Conservation (phyloP, 108 stramenopile species). For the Nitzschia palea region DNA sequence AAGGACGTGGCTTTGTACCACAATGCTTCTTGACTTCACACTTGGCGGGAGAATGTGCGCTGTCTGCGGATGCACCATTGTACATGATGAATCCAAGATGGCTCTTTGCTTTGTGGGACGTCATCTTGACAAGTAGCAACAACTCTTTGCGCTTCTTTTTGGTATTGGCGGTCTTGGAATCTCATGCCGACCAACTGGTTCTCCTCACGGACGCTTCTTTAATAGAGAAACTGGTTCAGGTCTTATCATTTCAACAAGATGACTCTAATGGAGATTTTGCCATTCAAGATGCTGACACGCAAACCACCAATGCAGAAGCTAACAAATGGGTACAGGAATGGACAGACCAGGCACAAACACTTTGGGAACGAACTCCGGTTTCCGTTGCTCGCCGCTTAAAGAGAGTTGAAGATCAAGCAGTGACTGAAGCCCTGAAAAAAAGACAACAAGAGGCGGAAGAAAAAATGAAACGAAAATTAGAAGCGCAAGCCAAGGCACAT, state of each 20-base stretch:
- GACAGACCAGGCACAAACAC: constrained; percentile 44
- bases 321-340: constrained; percentile 53
- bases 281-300: constrained; percentile 25
- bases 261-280: constrained; percentile 23
- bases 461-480: constrained; percentile 48
- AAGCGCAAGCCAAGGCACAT: constrained; percentile 64
- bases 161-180: constrained; percentile 69
- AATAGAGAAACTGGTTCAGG: constrained; percentile 43
- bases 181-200: constrained; percentile 60
- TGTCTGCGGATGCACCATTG: neutral
- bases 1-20: constrained; percentile 24
- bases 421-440: constrained; percentile 45
- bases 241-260: constrained; percentile 47
- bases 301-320: constrained; percentile 24
- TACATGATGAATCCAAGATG: constrained; percentile 44
- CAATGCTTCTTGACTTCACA: constrained; percentile 55
- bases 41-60: constrained; percentile 71
- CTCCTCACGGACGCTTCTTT: constrained; percentile 74
- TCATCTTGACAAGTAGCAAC: constrained; percentile 56
- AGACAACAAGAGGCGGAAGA: constrained; percentile 61
- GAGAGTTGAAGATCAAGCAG: constrained; percentile 65
- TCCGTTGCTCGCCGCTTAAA: constrained; percentile 58
- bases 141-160: constrained; percentile 74
- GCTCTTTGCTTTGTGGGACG: constrained; percentile 62
- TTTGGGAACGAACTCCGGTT: constrained; percentile 65